phyloP scores from a whole-genome alignment of 371 early-diverging fungal species.

The Circinella minor region DNA sequence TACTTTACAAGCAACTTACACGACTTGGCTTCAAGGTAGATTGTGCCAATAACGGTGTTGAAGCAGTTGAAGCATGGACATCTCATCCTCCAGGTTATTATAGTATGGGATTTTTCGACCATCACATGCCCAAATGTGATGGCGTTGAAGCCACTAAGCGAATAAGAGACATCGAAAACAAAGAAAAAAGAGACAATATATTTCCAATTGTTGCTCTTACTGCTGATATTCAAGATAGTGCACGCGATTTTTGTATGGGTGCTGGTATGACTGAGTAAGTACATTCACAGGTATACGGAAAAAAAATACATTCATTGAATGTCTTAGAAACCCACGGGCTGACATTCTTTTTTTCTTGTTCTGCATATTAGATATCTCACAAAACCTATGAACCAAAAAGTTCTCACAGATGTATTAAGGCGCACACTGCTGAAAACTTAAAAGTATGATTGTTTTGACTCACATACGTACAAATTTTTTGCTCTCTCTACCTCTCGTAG shows the following conservation, averaged over 20 bases:
- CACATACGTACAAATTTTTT: no score
- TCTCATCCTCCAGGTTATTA: slow-evolving; percentile 36
- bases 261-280: slow-evolving; percentile 30
- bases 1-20: slow-evolving; percentile 45
- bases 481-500: no score
- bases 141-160: slow-evolving; percentile 52
- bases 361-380: slow-evolving; percentile 35
- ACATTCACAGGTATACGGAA: slow-evolving; percentile 20
- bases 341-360: not conserved
- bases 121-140: slow-evolving; percentile 58
- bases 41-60: slow-evolving; percentile 51
- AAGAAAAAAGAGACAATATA: slow-evolving; percentile 10
- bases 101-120: slow-evolving; percentile 50
- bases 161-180: slow-evolving; percentile 38
- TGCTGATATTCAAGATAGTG: slow-evolving; percentile 23
- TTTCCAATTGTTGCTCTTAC: slow-evolving; percentile 28
- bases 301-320: no score
- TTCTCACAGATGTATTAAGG: slow-evolving; percentile 33
- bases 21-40: slow-evolving; percentile 46
- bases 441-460: no score
- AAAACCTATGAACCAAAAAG: slow-evolving; percentile 45
- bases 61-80: slow-evolving; percentile 44
- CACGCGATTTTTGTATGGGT: slow-evolving; percentile 12
- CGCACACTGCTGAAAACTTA: no score
- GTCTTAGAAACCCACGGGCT: not conserved